Base-by-base conservation (phyloP, 257 asterid genomes). In the Osmanthus fragrans region DNA sequence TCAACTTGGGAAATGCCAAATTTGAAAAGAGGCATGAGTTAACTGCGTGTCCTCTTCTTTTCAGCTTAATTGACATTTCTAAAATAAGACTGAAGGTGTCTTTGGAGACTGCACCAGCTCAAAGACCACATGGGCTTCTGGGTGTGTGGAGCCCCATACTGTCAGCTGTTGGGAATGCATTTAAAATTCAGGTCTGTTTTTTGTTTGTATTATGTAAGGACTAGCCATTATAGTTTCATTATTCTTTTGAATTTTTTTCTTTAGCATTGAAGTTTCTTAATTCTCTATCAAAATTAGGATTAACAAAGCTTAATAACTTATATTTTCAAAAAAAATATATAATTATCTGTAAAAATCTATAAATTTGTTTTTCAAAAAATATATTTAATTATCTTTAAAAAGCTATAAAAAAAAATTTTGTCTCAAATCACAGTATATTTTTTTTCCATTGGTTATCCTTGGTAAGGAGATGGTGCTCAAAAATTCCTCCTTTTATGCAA, bases 71-170 rank as follows among this genome's bases (percentile, higher is more conserved):
- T 76, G 98, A 96, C 88, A 90, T 96, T 82, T 96, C 99, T 72
- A 98, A 90, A 86, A 87, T 93, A 69, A 86, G 96, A 85, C 81
- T 96, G 81, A 96, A 92, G 91, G 85, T 96, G 74, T 87, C 97
- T 64, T 88, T 96, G 87, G 99, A 93, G 89, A 89, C 98, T 77
- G 90, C 93, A 78, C 97, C 99, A 40, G 93, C 93, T 73, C 89
- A 93, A 83, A 87, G 99, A 81, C 99, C 97, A 39, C 94, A 86
- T 78, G 99, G 98, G 75, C 94, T 88, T 80, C 87, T 96, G 68
- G 99, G 99, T 65, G 94, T 96, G 37, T 96, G 99, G 99, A 86
- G 99, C 71, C 99, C 99, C 75, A 85, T 96, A 76, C 93, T 96
- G 60, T 93, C 99, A 64, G 99, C 99, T 77, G 90, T 96, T 81